Base-by-base conservation (phyloP, 305 asterid genomes). In the Nicotiana rustica region DNA sequence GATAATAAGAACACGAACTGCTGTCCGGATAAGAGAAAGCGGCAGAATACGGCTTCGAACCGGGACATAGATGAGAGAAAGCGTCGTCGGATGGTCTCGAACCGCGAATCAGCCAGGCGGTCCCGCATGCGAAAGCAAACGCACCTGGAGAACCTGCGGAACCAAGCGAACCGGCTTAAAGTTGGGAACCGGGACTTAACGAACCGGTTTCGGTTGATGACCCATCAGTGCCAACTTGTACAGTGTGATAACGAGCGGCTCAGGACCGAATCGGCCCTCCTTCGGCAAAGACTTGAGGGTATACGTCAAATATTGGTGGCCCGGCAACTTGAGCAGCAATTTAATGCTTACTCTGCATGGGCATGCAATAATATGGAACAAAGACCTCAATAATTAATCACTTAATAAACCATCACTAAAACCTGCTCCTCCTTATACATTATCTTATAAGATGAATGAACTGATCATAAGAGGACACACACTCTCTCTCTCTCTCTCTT, bases 81-180 rank as follows among this genome's bases (percentile, higher is more conserved):
- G 90, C 90, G 82, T 5, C 87, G 92, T 77, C 97, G 98, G 9
- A 94, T 89, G 97, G 17, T 92, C 70, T 94, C 98, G 81, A 94
- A 94, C 95, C 93, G 98, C 77, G 98, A 93, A 82, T 94, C 98
- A 18, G 98, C 98, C 0, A 83, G 92, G 68, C 89, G 97, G 83
- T 94, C 98, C 19, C 92, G 98, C n/a, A 84, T 90, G 97, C 83
- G 98, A 49, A 93, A 94, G 88, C 98, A 93, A 87, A 89, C 85
- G 67, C 98, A 94, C 80, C n/a, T 91, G 94, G 97, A 93, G 90
- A 89, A 92, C 85, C 41, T 93, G 87, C 84, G 95, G 95, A 90
- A 57, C 91, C 94, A 89, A 82, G 87, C 83, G 86, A 91, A 82
- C 92, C 89, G 89, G 91, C 86, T 87, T 31, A 88, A 71, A 79